Evolutionary conservation across 345 rosid genomes (phyloP), one percentile per base, ranked within the genome.

Genomic region (Eucalyptus lansdowneana): DNA sequence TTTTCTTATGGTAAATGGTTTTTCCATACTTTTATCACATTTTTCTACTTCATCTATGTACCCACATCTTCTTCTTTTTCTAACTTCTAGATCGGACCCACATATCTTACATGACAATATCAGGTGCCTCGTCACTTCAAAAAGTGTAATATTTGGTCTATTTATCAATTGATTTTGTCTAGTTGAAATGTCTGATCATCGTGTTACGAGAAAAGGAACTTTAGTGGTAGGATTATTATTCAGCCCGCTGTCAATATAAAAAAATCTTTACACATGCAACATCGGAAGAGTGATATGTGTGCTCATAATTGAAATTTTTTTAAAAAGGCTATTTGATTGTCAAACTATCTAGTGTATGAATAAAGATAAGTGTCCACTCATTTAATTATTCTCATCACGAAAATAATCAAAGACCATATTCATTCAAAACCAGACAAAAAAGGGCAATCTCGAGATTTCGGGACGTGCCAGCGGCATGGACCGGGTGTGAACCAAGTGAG

Each of bases 251-350:
- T 14, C 21, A 4, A 65, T 15, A 15, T n/a, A n/a, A 31, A 65
- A 65, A 65, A 7, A n/a, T 15, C 40, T 31, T n/a, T 19, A 17
- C 81, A 34, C 24, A 8, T 72, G 11, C 3, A 2, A 5, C 7
- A 37, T 37, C 1, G 14, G 14, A 19, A 3, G 45, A 34, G 45
- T 9, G 25, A 72, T 19, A 31, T 19, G 12, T 19, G 8, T 9
- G 25, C 11, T 17, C 22, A 17, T 34, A 15, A 65, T 29, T 65
- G 3, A 7, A 7, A 9, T 3, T 34, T 31, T 4, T n/a, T 8
- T 16, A 0, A 0, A 9, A 21, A 31, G 5, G 3, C 6, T 69
- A 31, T 17, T 14, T 37, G 0, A 9, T 5, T 69, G 42, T 10
- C 42, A 2, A 17, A 34, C 11, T 10, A 34, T 69, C 4, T 5